phyloP scores from a whole-genome alignment of 2,329 filamentous ascomycete genomes.

The Fusarium azukiicola region DNA sequence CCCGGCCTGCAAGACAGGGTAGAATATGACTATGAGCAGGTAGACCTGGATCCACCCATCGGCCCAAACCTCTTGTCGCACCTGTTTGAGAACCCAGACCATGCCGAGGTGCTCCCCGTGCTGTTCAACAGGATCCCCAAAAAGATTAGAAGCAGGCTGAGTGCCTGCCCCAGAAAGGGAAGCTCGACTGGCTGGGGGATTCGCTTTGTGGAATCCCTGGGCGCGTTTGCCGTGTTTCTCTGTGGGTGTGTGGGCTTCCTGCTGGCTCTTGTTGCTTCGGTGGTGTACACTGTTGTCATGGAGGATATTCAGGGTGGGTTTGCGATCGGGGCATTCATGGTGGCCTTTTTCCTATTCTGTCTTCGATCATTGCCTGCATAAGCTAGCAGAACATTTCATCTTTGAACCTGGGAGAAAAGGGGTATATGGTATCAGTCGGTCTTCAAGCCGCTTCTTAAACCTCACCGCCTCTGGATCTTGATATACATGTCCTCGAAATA shows the following conservation, averaged over 20 bases:
- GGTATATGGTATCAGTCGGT: neutral
- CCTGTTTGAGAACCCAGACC: conserved; percentile 33
- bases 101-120: conserved; percentile 17
- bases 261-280: neutral
- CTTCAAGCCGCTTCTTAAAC: neutral
- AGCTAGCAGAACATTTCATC: too few relatives aligned
- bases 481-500: conserved; percentile 46
- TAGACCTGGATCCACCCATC: conserved; percentile 13
- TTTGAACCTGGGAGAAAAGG: too few relatives aligned
- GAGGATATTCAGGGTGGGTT: conserved; percentile 32
- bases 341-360: conserved; percentile 22
- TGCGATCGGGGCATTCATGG: conserved; percentile 23
- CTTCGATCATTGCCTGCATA: conserved; percentile 8
- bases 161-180: conserved; percentile 23
- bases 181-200: conserved; percentile 18
- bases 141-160: neutral
- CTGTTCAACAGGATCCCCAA: conserved; percentile 30
- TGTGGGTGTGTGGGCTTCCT: conserved; percentile 13
- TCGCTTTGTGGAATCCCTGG: neutral
- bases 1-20: conserved; percentile 5
- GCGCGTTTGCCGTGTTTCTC: neutral
- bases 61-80: conserved; percentile 21
- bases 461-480: conserved; percentile 28
- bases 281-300: conserved; percentile 13
- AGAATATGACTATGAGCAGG: conserved; percentile 24